phyloP scores from a whole-genome alignment of 345 rosid genomes.

The Brassica incana region DNA sequence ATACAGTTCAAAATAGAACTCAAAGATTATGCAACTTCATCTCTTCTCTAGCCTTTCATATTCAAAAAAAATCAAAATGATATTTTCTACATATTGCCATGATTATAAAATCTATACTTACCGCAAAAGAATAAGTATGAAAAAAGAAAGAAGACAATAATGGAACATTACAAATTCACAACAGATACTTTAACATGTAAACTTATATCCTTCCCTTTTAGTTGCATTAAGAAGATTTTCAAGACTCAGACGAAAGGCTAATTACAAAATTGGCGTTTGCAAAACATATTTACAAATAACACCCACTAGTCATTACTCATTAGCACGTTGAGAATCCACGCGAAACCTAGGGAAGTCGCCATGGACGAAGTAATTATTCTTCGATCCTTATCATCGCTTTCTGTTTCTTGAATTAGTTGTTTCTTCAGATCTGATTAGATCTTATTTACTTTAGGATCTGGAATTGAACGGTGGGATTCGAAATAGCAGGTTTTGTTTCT shows the following conservation, averaged over 20 bases:
- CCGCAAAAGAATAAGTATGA: background rate
- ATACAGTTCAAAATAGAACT: background rate
- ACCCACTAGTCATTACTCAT: background rate
- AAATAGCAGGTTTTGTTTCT: background rate
- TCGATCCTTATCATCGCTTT: too few species aligned
- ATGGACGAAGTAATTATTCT: too few species aligned
- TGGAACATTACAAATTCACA: background rate
- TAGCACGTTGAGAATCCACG: too few species aligned
- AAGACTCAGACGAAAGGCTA: conserved; percentile 12
- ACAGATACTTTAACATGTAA: conserved; percentile 20
- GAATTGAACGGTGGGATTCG: too few species aligned
- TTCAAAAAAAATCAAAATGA: background rate
- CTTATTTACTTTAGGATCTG: too few species aligned
- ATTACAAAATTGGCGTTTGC: background rate
- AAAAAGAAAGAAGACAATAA: background rate
- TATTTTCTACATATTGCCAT: background rate
- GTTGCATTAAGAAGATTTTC: conserved; percentile 14
- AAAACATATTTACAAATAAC: background rate
- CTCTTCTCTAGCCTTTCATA: background rate
- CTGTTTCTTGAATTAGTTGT: too few species aligned
- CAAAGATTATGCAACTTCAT: background rate
- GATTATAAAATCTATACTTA: background rate
- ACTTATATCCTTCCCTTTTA: conserved; percentile 34
- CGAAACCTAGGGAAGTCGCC: too few species aligned
- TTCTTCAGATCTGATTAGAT: too few species aligned